Conservation (phyloP, 2,329 filamentous ascomycete species). For the Monosporascus sp. region DNA sequence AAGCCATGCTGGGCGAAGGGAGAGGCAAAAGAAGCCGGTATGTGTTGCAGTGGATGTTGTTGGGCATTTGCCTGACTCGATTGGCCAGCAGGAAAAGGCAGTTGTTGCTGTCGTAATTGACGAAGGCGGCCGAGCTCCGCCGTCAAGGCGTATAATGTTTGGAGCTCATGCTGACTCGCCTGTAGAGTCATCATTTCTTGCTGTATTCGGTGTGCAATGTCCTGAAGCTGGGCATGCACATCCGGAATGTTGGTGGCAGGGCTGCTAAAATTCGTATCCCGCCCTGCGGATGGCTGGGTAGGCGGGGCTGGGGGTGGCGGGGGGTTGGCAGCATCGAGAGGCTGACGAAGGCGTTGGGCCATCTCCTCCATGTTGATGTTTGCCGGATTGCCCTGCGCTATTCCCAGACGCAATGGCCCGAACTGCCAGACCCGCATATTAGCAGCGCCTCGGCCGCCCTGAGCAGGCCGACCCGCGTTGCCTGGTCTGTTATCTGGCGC, state of each 20-base stretch:
- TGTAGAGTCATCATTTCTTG: constrained; percentile 61
- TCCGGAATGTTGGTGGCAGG: constrained; percentile 22
- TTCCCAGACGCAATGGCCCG: constrained; percentile 69
- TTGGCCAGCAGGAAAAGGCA: constrained; percentile 10
- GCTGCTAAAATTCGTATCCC: constrained; percentile 2
- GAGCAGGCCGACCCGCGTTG: constrained; percentile 28
- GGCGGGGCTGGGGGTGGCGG: constrained; percentile 9
- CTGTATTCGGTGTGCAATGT: constrained; percentile 64
- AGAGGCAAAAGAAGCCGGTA: too few relatives aligned
- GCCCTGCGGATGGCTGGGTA: constrained; percentile 2
- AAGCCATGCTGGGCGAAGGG: not conserved
- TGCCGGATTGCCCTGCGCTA: constrained; percentile 62
- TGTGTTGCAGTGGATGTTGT: constrained; percentile 6
- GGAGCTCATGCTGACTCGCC: constrained; percentile 61
- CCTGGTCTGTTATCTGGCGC: constrained; percentile 19
- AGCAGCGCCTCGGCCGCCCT: constrained; percentile 25
- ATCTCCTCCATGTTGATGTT: constrained; percentile 66
- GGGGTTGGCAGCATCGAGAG: constrained; percentile 25
- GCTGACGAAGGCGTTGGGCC: constrained; percentile 55
- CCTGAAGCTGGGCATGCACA: constrained; percentile 56
- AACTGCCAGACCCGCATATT: constrained; percentile 63
- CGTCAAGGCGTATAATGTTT: constrained; percentile 62
- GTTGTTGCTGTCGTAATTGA: constrained; percentile 36
- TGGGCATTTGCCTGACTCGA: constrained; percentile 14
- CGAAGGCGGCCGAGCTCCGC: constrained; percentile 63